Conservation (phyloP, 2,329 filamentous ascomycete species). For the Chrysoporthe puriensis region DNA sequence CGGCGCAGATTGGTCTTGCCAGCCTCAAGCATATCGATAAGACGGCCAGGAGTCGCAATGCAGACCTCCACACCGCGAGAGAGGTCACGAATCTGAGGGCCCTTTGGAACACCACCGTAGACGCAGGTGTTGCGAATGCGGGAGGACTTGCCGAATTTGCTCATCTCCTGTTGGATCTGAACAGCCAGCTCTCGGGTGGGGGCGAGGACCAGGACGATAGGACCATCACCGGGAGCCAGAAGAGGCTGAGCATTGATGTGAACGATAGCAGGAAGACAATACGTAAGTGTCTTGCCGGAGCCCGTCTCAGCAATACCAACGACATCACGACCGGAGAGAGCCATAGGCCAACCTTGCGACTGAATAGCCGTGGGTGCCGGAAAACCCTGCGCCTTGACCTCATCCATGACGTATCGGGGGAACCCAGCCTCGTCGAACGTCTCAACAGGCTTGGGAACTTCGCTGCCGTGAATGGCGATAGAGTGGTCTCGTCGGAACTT, state of each 20-base stretch:
- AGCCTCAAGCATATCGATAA: constrained; percentile 98
- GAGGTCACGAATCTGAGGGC: constrained; percentile 93
- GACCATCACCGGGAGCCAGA: constrained; percentile 90
- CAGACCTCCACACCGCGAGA: constrained; percentile 95
- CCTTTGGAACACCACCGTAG: constrained; percentile 98
- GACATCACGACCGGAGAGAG: constrained; percentile 94
- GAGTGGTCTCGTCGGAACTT: constrained; percentile 84
- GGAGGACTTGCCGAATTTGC: constrained; percentile 97
- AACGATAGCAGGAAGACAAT: constrained; percentile 96
- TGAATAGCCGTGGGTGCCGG: constrained; percentile 93
- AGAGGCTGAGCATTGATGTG: constrained; percentile 99
- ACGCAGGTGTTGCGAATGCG: constrained; percentile 98
- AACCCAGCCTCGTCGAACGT: constrained; percentile 98
- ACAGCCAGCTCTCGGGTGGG: constrained; percentile 97
- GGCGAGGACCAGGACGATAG: constrained; percentile 93
- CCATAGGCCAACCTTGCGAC: constrained; percentile 99
- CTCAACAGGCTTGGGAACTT: constrained; percentile 92
- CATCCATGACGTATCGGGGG: constrained; percentile 94
- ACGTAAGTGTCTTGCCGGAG: constrained; percentile 98
- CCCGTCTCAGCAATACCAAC: constrained; percentile 99
- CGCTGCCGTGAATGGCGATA: constrained; percentile 78
- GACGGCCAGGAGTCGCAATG: constrained; percentile 95
- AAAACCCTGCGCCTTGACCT: constrained; percentile 98
- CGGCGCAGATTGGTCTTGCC: constrained; percentile 98
- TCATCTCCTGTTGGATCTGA: constrained; percentile 98